Percentiles rank a stretch among this genome's conserved stretches.
Conservation (phyloP, 2,329 filamentous ascomycete genomes). For the Colletotrichum siamense region DNA sequence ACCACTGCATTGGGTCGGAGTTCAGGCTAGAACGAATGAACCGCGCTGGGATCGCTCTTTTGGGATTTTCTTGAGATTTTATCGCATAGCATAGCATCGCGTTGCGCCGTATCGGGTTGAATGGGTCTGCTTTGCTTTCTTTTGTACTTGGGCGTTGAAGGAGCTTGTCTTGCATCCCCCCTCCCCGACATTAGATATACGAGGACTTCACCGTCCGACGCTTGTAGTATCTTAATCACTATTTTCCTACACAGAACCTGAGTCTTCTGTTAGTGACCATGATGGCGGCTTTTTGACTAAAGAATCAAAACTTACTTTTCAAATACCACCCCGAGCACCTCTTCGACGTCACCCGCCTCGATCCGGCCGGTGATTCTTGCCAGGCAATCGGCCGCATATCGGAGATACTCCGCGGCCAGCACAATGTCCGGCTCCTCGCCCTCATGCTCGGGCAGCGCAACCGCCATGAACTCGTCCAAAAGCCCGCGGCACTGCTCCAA, state of each 20-base stretch:
- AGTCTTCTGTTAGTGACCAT: background rate
- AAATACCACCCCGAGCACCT: constrained; percentile 95
- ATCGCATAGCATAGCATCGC: background rate
- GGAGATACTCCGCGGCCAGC: constrained; percentile 86
- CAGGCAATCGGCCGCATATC: constrained; percentile 80
- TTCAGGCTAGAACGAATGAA: background rate
- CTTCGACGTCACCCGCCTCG: constrained; percentile 88
- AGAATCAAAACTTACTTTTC: constrained; percentile 74
- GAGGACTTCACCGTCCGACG: constrained; percentile 4
- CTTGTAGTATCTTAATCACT: constrained; percentile 21
- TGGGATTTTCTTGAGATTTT: background rate
- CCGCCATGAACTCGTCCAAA: constrained; percentile 74
- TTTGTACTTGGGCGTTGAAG: background rate
- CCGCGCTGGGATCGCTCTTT: constrained; percentile 1
- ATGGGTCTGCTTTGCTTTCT: background rate
- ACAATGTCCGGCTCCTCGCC: constrained; percentile 77
- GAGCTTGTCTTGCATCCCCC: background rate
- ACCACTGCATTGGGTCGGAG: constrained; percentile 10
- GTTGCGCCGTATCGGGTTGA: background rate
- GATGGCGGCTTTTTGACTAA: background rate
- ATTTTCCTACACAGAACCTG: constrained; percentile 65
- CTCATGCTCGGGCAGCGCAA: constrained; percentile 47
- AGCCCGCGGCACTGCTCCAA: constrained; percentile 75
- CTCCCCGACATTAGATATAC: background rate
- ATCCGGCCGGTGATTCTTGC: constrained; percentile 87